Evolutionary conservation across 345 rosid species (phyloP).

Genomic region (Corchorus olitorius): DNA sequence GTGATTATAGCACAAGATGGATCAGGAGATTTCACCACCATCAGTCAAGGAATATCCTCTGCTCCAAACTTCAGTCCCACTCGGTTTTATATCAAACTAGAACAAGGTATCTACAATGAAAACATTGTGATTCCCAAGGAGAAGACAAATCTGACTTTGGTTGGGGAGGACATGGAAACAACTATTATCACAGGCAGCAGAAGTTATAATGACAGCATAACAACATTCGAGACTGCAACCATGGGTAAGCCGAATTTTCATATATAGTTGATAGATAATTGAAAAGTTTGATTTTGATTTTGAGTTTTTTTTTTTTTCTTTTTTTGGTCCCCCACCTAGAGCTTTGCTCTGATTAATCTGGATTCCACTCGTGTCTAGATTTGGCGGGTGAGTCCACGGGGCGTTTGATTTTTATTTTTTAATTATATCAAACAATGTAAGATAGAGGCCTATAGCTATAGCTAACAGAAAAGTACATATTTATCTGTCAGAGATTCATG

Average conservation of each 20-base stretch:
- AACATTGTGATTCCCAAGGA: constrained; percentile 35
- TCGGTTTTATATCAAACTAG: constrained; percentile 25
- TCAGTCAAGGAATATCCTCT: background rate
- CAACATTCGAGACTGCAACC: constrained; percentile 38
- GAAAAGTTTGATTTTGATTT: background rate
- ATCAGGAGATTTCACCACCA: constrained; percentile 19
- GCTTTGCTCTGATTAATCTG: too few relatives aligned
- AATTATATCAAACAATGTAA: too few relatives aligned
- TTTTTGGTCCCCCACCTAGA: too few relatives aligned
- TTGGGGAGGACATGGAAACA: constrained; percentile 41
- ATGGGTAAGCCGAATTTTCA: constrained; percentile 28
- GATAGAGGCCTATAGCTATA: background rate
- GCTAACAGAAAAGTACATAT: background rate
- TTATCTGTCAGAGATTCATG: background rate
- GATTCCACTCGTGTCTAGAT: too few relatives aligned
- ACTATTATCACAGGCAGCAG: constrained; percentile 45
- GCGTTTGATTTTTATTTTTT: too few relatives aligned
- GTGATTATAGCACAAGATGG: constrained; percentile 13
- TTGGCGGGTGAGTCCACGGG: too few relatives aligned
- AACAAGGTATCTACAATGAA: constrained; percentile 40
- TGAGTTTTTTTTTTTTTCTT: background rate
- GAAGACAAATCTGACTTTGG: constrained; percentile 38
- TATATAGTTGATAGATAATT: background rate
- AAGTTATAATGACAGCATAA: constrained; percentile 36
- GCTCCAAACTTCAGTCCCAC: background rate